Evolutionary conservation across 495 filamentous ascomycete genomes (phyloP), one percentile per base, ranked within the genome.

Genomic region (Delitschia confertaspora): DNA sequence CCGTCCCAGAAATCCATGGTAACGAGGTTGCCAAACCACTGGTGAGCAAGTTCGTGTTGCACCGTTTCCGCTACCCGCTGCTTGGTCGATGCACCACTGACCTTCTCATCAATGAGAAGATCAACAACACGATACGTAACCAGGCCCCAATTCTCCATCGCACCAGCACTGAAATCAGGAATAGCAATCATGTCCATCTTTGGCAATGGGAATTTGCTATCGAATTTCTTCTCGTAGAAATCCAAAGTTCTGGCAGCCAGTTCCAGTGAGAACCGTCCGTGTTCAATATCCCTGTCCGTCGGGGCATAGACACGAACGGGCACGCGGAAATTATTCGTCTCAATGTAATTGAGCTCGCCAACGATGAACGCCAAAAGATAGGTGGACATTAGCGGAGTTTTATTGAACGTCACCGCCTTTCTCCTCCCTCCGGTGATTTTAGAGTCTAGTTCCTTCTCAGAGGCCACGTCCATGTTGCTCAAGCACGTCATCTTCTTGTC

Each of bases 1-100:
- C 87, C 89, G 65, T 95, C 88, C 91, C 91, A 98, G 75, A 91
- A 98, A 63, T 95, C 89, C 91, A 98, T 98, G 29, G 91, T 98
- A 32, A 98, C 91, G 45, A 98, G 70, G 65, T 98, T 96, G 47
- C 91, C 91, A 56, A 98, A 96, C 91, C 91, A 98, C 65, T 98
- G 91, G 68, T 98, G 91, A 31, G 91, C 91, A 57, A 98, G 69
- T 60, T 98, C 91, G 67, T 98, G 91, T 71, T 93, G 87, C 14
- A 95, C 91, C 29, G 86, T 82, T 60, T 95, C 87, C 35, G 91
- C 88, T 54, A 96, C 81, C 27, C 88, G 78, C 69, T 95, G 82
- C 66, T 93, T 94, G 37, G 79, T 79, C n/a, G 81, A 79, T n/a
- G 89, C 86, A 54, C 88, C 84, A 57, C 83, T 87, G 26, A 73